Base-by-base conservation (phyloP, 1,139 yeast species). In the Ogataea hybrid region DNA sequence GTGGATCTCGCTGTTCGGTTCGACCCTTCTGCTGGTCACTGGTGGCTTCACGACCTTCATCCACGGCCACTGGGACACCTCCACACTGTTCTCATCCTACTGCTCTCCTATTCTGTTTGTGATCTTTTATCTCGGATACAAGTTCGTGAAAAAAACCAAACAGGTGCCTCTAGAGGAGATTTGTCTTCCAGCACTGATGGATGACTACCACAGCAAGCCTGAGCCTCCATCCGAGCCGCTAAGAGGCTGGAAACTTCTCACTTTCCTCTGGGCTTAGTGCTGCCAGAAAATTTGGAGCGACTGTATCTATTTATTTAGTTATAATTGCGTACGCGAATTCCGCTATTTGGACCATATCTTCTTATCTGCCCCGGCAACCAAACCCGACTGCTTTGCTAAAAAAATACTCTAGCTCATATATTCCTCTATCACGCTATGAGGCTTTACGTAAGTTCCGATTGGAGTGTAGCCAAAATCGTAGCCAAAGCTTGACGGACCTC, bases 11-110 rank as follows among this genome's bases (percentile, higher is more conserved):
- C 62, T 69, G 15, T 50, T 65, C 46, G 56, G 62, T 23, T 65
- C 70, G 2, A 34, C 54, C 1, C 16, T 70, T 4, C 54, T 71
- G 40, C 52, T 70, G 25, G 48, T 70, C 16, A 69, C 73, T 7
- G 70, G 70, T 25, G 76, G 76, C 0, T 71, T 67, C 50, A 43
- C 61, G 4, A 64, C 60, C 41, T 71, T 71, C 43, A 58, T 71
- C 17, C 47, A 64, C 6, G 71, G 70, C 5, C 46, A 67, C 11
- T 71, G 65, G 49, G 53, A 48, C 3, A 56, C 65, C 29, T 59
- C 69, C 16, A 44, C 61, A 0, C 69, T 71, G 47, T 64, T 70
- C 51, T 63, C 68, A 20, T 44, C 67, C n/a, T 43, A 43, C 41
- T 35, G 38, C 20, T 29, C 43, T 68, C 70, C 55, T 65, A 69